phyloP scores from a whole-genome alignment of 768 basidiomycete genomes.

The Amanita pallidorosea region DNA sequence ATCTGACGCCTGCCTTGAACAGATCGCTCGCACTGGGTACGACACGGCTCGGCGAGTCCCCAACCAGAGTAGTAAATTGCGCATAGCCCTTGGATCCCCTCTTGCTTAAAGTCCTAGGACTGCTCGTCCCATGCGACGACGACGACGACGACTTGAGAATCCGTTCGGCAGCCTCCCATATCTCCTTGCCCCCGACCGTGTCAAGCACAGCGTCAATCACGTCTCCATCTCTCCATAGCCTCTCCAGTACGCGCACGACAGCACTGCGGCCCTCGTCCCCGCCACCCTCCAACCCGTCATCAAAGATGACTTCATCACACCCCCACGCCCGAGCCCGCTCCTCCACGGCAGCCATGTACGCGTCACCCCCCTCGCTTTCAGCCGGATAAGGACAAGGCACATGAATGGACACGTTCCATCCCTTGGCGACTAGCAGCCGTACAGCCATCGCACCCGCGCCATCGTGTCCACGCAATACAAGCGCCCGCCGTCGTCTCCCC shows the following conservation, averaged over 20 bases:
- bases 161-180: constrained; percentile 66
- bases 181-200: constrained; percentile 67
- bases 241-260: constrained; percentile 39
- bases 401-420: constrained; percentile 72
- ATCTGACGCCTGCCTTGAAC: constrained; percentile 62
- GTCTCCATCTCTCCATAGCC: constrained; percentile 40
- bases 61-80: constrained; percentile 76
- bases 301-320: constrained; percentile 70
- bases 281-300: constrained; percentile 31
- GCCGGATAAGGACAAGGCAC: constrained; percentile 21
- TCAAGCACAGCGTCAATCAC: constrained; percentile 77
- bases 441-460: constrained; percentile 68
- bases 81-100: constrained; percentile 14
- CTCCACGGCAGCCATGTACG: constrained; percentile 36
- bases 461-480: constrained; percentile 68
- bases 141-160: constrained; percentile 33
- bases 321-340: constrained; percentile 56
- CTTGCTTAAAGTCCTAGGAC: constrained; percentile 13
- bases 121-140: constrained; percentile 4
- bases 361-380: constrained; percentile 16
- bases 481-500: constrained; percentile 22
- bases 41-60: constrained; percentile 52
- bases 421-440: constrained; percentile 61
- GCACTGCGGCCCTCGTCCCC: constrained; percentile 32
- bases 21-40: constrained; percentile 65